Base-by-base conservation (phyloP, 176 grass and related monocot species). In the Lolium multiflorum region DNA sequence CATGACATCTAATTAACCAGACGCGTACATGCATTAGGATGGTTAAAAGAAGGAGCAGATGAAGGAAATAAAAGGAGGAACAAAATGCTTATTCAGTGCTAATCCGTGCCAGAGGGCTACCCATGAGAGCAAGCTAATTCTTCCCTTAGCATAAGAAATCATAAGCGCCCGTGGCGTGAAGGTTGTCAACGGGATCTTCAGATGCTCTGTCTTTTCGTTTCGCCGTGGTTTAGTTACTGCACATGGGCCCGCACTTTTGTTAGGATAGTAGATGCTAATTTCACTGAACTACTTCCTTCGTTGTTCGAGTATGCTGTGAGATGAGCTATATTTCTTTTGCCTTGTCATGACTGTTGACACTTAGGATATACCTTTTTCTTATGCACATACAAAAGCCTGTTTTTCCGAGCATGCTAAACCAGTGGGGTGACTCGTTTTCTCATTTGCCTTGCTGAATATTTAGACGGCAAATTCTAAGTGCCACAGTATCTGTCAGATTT, bases 71-170 rank as follows among this genome's bases (percentile, higher is more conserved):
- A 43, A 7, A 7, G 41, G 41, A 43, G 7, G 5, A 43, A 43
- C 41, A 43, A 8, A 43, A 43, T 43, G 41, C 41, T 43, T 43
- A 43, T 43, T 43, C 41, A 43, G 41, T 43, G 41, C 4, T 43
- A 43, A 43, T 43, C 41, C 1, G 41, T 43, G 41, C 41, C 41
- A 43, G 41, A 43, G 41, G 41, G 41, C 5, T 43, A 43, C 3
- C 5, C 41, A 43, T 3, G 41, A 43, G 41, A 43, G 41, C 41
- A 43, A 43, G 41, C 3, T 41, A 5, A 5, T 5, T 43, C 41
- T 43, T 5, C 41, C 41, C 41, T 43, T 43, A 94, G 70, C 95
- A 87, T 60, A 93, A 89, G 81, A 90, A 91, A 77, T 66, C 87
- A 2, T 63, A 94, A 56, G 91, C 90, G 68, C 57, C 86, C 14